Base-by-base conservation (phyloP, 805 yeast species). In the Kluyveromyces siamensis region DNA sequence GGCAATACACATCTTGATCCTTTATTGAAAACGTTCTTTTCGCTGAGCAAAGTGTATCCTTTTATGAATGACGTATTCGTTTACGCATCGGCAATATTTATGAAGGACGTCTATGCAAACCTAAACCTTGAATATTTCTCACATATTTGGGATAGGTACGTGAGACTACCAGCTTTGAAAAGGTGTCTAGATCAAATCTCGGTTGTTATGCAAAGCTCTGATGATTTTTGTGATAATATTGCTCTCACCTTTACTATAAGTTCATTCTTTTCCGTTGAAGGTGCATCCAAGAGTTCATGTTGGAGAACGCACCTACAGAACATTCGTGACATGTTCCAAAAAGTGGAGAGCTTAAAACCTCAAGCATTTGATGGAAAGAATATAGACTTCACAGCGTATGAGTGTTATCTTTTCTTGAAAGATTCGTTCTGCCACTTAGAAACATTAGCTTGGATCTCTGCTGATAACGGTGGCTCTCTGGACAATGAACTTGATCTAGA, bases 231-330 rank as follows among this genome's bases (percentile, higher is more conserved):
- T 13, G 52, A 47, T 27, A 36, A 37, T 18, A 36, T 39, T 25
- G 41, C 45, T 4, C 42, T 52, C 16, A 44, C 49, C 5, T 52
- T 52, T 44, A 36, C 48, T 7, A 45, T 44, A 18, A 38, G 44
- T 11, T 6, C 50, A 25, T 19, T 52, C 8, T 52, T 52, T 33
- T 40, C 47, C 11, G 50, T 52, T 10, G 37, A 52, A 35, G 40
- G 47, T 16, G 39, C 50, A 5, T 40, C 41, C 27, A 30, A 38
- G 27, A 41, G 43, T 27, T 18, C 25, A 2, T 33, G 38, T 37
- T 52, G 55, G 55, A 47, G 51, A 25, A 33, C 43, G 13, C 55
- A 52, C 40, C 13, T 50, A 19, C 25, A 36, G 27, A 52, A 52
- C 14, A 37, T 47, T 6, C 41, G 25, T 17, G 19, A 33, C 7